Conservation (phyloP, 176 grass and related monocot species). For the Oryza nivara region DNA sequence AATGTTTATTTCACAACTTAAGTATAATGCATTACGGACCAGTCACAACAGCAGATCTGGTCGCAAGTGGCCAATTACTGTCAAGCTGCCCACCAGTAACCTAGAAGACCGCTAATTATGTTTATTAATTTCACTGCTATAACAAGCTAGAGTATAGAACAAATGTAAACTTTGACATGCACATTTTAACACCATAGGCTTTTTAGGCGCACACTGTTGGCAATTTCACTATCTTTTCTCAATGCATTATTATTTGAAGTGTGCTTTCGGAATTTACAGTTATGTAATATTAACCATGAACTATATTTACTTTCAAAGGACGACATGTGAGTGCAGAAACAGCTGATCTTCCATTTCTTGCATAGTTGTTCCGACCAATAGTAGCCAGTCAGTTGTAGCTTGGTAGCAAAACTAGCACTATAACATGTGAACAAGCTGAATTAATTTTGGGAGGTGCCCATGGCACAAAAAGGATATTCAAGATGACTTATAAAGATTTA, state of each 20-base stretch:
- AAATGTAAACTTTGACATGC: neutral
- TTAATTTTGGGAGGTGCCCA: neutral
- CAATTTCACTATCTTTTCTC: neutral
- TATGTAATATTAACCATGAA: neutral
- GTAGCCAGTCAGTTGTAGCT: too few relatives aligned
- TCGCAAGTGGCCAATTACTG: neutral
- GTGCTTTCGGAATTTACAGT: neutral
- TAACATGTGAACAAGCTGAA: neutral
- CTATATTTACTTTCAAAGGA: neutral
- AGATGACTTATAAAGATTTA: neutral
- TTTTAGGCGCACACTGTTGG: neutral
- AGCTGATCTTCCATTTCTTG: neutral
- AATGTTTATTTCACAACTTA: neutral
- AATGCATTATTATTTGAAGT: neutral
- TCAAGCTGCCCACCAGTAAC: neutral
- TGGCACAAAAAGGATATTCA: too few relatives aligned
- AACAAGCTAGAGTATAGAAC: neutral
- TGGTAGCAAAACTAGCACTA: too few relatives aligned
- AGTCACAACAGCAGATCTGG: neutral
- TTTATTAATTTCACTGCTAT: neutral
- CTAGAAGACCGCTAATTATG: neutral
- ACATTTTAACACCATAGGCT: conserved; percentile 18
- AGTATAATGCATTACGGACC: neutral
- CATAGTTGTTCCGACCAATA: too few relatives aligned
- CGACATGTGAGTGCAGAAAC: neutral